Evolutionary conservation across 2,329 filamentous ascomycete species (phyloP).

Genomic region (Xylaria sp.): DNA sequence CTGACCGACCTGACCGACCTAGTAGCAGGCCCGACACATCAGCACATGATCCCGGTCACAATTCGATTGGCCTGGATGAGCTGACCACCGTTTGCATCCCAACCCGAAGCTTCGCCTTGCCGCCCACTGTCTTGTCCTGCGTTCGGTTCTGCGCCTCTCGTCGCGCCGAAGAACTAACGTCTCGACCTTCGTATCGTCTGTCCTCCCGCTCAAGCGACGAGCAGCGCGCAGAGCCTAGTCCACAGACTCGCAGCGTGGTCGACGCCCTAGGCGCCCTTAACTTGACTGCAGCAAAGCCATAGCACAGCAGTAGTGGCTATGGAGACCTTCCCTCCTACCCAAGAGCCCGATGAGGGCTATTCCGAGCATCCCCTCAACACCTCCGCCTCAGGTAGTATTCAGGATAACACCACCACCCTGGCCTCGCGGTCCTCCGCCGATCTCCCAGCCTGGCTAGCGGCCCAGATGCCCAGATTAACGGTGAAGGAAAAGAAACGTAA

Average conservation of each 20-base stretch:
- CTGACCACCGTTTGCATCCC: slow-evolving; percentile 5
- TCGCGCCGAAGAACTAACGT: neutral
- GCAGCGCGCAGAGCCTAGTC: neutral
- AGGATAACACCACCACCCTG: slow-evolving; percentile 41
- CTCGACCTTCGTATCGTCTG: neutral
- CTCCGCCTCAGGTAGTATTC: slow-evolving; percentile 41
- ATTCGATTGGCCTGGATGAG: slow-evolving; percentile 24
- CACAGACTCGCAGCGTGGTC: neutral
- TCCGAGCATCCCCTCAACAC: slow-evolving; percentile 73
- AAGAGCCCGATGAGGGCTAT: slow-evolving; percentile 82
- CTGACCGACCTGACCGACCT: slow-evolving; percentile 3
- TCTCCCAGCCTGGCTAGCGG: slow-evolving; percentile 56
- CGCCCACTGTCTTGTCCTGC: slow-evolving; percentile 3
- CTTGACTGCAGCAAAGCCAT: neutral
- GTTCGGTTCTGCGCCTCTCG: neutral
- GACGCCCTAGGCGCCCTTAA: slow-evolving; percentile 6
- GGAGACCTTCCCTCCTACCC: slow-evolving; percentile 56
- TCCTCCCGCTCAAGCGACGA: neutral
- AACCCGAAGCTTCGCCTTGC: slow-evolving; percentile 7
- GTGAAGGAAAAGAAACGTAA: slow-evolving; percentile 56
- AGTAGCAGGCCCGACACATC: slow-evolving; percentile 12
- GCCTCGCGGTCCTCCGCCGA: slow-evolving; percentile 49
- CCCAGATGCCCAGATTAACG: slow-evolving; percentile 56
- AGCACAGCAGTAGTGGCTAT: slow-evolving; percentile 30
- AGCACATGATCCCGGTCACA: slow-evolving; percentile 8